Percentiles rank a stretch among this genome's conserved stretches.
phyloP scores from a whole-genome alignment of 1,139 yeast genomes.

The Eremothecium coryli region DNA sequence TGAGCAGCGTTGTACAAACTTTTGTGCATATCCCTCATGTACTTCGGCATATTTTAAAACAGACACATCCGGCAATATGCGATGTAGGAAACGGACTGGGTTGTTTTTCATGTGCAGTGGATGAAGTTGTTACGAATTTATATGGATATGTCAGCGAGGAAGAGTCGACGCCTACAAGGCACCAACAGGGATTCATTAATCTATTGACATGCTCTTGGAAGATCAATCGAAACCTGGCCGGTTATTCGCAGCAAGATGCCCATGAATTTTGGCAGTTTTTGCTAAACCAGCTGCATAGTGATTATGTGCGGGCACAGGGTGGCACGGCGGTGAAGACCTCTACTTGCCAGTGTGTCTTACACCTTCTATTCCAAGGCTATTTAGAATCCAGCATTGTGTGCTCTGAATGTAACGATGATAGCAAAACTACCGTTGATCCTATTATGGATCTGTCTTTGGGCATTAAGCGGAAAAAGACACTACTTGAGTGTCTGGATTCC shows the following conservation, averaged over 20 bases:
- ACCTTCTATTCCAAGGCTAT: conserved; percentile 67
- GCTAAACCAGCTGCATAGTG: conserved; percentile 72
- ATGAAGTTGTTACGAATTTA: conserved; percentile 55
- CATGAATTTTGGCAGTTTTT: conserved; percentile 94
- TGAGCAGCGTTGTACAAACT: conserved; percentile 83
- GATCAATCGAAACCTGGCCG: conserved; percentile 74
- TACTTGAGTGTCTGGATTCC: conserved; percentile 61
- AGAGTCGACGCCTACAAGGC: conserved; percentile 56
- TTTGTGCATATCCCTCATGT: conserved; percentile 81
- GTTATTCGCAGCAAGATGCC: conserved; percentile 95
- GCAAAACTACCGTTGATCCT: conserved; percentile 68
- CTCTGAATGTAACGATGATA: conserved; percentile 52
- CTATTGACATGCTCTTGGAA: conserved; percentile 76
- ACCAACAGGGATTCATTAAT: conserved; percentile 22
- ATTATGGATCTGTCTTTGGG: conserved; percentile 84
- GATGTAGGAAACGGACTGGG: conserved; percentile 19
- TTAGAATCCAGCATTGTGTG: conserved; percentile 70
- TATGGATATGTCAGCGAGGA: conserved; percentile 22
- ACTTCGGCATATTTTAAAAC: conserved; percentile 57
- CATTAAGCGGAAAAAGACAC: conserved; percentile 35
- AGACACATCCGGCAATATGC: conserved; percentile 23
- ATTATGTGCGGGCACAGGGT: conserved; percentile 15
- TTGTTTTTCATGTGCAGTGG: conserved; percentile 81
- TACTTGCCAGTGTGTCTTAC: conserved; percentile 68
- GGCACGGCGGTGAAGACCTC: conserved; percentile 16